Conservation (phyloP, 768 basidiomycete genomes). For the Suillus americanus region DNA sequence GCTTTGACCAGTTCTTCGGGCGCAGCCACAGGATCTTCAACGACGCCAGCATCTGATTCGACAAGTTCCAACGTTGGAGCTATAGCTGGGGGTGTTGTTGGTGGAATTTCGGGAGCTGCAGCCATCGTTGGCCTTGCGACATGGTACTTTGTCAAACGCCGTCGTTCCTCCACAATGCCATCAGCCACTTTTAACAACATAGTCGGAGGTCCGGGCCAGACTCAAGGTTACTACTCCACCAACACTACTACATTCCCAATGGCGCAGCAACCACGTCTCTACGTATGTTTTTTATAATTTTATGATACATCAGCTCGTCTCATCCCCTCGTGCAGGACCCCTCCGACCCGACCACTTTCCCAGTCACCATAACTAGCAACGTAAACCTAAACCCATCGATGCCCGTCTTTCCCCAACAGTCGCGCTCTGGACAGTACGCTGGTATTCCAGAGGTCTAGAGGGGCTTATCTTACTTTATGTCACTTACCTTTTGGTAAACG, state of each 20-base stretch:
- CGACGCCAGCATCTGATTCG: constrained; percentile 7
- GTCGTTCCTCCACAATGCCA: constrained; percentile 23
- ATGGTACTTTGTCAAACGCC: constrained; percentile 38
- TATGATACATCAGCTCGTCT: constrained; percentile 3
- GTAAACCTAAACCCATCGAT: background rate
- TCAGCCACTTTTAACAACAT: constrained; percentile 13
- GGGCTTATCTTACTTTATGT: background rate
- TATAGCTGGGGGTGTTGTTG: constrained; percentile 65
- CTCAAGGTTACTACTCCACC: constrained; percentile 9
- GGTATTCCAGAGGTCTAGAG: constrained; percentile 25
- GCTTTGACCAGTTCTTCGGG: constrained; percentile 10
- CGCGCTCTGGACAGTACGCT: constrained; percentile 17
- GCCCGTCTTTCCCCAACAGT: constrained; percentile 7
- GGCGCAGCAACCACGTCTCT: constrained; percentile 23
- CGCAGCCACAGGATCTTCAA: constrained; percentile 11
- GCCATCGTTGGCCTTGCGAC: constrained; percentile 37
- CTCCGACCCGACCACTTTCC: constrained; percentile 38
- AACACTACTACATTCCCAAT: constrained; percentile 16
- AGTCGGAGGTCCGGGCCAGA: background rate
- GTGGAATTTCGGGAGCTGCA: constrained; percentile 51
- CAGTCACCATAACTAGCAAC: constrained; percentile 13
- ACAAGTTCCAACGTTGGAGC: constrained; percentile 43
- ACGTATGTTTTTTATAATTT: constrained; percentile 21
- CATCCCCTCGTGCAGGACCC: constrained; percentile 26
- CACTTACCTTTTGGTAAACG: background rate